phyloP scores from a whole-genome alignment of 2,329 filamentous ascomycete species.

The Colletotrichum paranaense region DNA sequence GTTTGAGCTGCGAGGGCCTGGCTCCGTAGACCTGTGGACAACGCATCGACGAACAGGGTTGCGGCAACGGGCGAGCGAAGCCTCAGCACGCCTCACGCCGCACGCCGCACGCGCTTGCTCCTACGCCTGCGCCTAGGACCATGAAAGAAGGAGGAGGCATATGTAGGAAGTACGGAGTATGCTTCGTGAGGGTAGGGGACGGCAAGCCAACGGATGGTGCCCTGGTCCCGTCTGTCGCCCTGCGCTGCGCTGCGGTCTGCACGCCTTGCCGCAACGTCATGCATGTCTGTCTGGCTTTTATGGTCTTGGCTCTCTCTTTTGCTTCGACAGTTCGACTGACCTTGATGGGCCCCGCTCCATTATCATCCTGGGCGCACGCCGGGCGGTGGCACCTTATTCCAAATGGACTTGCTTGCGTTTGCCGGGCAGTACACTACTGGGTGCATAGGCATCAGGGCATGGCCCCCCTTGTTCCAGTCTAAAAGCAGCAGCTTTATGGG shows the following conservation, averaged over 20 bases:
- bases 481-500: neutral
- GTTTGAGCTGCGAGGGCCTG: neutral
- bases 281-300: slow-evolving; percentile 3
- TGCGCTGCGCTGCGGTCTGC: neutral
- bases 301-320: neutral
- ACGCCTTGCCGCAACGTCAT: slow-evolving; percentile 9
- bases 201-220: neutral
- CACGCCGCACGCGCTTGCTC: neutral
- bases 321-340: neutral
- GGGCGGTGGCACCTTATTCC: neutral
- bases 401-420: slow-evolving; percentile 11
- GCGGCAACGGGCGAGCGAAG: neutral
- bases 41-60: slow-evolving; percentile 2
- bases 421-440: neutral
- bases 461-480: too few relatives aligned
- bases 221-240: neutral
- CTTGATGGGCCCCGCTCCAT: neutral
- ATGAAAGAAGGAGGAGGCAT: neutral
- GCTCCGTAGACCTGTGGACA: neutral
- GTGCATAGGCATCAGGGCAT: neutral
- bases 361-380: neutral
- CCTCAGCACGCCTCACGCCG: neutral
- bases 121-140: neutral
- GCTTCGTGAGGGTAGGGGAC: neutral
- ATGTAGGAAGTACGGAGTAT: neutral